Base-by-base conservation (phyloP, 2,329 filamentous ascomycete species). In the Penicillium sp. region DNA sequence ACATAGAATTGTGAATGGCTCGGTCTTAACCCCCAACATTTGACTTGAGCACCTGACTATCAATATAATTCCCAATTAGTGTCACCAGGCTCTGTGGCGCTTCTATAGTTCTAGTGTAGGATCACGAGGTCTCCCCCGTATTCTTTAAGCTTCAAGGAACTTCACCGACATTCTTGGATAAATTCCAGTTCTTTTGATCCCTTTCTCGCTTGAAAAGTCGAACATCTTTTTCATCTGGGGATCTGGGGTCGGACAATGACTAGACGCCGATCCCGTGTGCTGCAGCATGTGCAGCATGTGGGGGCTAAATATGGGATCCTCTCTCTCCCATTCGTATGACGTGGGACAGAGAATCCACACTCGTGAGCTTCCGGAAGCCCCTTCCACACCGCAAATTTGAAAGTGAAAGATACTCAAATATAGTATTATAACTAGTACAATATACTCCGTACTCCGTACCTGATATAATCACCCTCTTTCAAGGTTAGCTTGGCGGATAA, bases 1-100 rank as follows among this genome's bases (percentile, higher is more conserved):
- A 33, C 43, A 48, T 50, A 55, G 44, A 50, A 50, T 43, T 55
- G 36, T 29, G 29, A 55, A 43, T 50, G 34, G 21, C 27, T 55
- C 27, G 6, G n/a, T 48, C 16, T 39, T n/a, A 19, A 33, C 33
- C 36, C 23, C 48, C 25, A 11, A 11, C 8, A 29, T 38, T 23
- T 10, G 21, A 48, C 3, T 45, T 50, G 53, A 40, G 19, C 48
- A 52, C 34, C 47, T 56, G 53, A 55, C 53, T 38, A 16, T 41
- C n/a, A 19, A 50, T 43, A 34, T 41, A n/a, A 15, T 21, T 46
- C 13, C 16, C 38, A 36, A 43, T 21, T 27, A 43, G 38, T 48
- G 53, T 31, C 31, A 55, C 36, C 16, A n/a, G 43, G 23, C 15
- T 21, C 25, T 44, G 53, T 55, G 53, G 46, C 53, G 46, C 27